Conservation (phyloP, 2,329 filamentous ascomycete genomes). For the Tolypocladium tropicale region DNA sequence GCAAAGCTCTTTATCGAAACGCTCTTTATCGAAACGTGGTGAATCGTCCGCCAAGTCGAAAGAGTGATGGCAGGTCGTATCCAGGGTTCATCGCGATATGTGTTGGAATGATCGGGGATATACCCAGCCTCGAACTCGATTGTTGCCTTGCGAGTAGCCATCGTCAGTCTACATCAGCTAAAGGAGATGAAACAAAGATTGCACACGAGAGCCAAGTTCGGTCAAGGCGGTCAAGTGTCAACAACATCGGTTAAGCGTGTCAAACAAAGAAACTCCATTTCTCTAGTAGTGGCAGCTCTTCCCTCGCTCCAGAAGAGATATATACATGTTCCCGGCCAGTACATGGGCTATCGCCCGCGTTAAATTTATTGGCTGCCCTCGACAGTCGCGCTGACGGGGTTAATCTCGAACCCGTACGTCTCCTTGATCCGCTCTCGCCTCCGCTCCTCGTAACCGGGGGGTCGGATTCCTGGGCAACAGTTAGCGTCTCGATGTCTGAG, state of each 20-base stretch:
- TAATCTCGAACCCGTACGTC: conserved; percentile 79
- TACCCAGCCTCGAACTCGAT: too few relatives aligned
- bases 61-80: conserved; percentile 1
- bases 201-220: background rate
- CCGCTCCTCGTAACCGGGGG: conserved; percentile 75
- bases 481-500: background rate
- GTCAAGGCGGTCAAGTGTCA: background rate
- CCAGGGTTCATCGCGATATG: conserved; percentile 13
- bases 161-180: too few relatives aligned
- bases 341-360: conserved; percentile 7
- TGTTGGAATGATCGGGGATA: too few relatives aligned
- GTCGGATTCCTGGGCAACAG: conserved; percentile 55
- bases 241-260: background rate
- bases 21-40: background rate
- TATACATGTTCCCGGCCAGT: conserved; percentile 17
- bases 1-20: too few relatives aligned
- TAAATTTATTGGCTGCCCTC: conserved; percentile 31
- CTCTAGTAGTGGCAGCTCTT: conserved; percentile 27
- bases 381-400: conserved; percentile 46
- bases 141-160: too few relatives aligned
- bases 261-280: conserved; percentile 27
- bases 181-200: background rate
- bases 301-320: conserved; percentile 23
- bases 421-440: conserved; percentile 72
- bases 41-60: conserved; percentile 7